Conservation (phyloP, 768 basidiomycete species). For the Pholiota conissans region DNA sequence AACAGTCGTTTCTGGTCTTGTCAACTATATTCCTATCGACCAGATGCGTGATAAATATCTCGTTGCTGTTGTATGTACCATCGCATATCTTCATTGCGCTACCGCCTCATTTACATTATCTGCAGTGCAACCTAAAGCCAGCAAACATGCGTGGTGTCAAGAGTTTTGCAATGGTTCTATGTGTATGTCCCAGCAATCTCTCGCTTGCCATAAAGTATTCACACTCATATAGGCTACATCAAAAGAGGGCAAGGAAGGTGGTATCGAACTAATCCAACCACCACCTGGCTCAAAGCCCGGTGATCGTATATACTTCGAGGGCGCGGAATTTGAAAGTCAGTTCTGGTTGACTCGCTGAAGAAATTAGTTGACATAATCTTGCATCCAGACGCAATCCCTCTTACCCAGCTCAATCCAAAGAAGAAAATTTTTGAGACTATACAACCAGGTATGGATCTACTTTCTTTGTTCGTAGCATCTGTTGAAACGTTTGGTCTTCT, state of each 20-base stretch:
- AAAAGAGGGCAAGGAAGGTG: conserved; percentile 86
- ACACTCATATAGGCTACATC: conserved; percentile 67
- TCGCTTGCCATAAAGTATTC: not conserved
- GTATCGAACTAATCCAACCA: conserved; percentile 90
- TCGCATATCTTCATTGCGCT: not conserved
- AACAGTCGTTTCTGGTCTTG: conserved; percentile 95
- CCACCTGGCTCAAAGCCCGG: conserved; percentile 86
- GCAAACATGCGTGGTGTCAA: conserved; percentile 97
- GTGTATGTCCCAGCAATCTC: conserved; percentile 46
- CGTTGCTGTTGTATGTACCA: conserved; percentile 68
- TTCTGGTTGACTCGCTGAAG: not conserved
- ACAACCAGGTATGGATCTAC: conserved; percentile 72
- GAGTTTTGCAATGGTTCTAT: conserved; percentile 97
- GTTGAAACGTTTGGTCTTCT: not conserved
- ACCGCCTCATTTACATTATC: not conserved
- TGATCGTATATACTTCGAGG: conserved; percentile 95
- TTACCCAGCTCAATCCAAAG: conserved; percentile 93
- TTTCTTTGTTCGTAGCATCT: not conserved
- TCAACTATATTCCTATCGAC: conserved; percentile 95
- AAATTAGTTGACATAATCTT: not conserved
- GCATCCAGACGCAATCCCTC: conserved; percentile 55
- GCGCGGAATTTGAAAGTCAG: conserved; percentile 80
- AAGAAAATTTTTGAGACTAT: conserved; percentile 99
- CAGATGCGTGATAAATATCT: conserved; percentile 84
- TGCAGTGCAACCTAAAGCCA: conserved; percentile 90